Conservation (phyloP, 805 yeast genomes). For the Phaffomyces opuntiae region DNA sequence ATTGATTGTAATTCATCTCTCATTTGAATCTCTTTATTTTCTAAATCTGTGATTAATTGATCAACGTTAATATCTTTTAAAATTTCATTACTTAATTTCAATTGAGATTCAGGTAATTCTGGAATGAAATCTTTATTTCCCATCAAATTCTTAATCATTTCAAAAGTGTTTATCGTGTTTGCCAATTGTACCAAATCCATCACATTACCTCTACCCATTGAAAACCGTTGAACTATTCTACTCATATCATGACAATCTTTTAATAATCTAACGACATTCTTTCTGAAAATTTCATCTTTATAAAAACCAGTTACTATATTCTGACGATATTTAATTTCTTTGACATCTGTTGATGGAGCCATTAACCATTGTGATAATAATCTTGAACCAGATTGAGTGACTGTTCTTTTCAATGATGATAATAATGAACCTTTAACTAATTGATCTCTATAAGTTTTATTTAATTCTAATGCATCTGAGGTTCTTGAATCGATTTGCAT, state of each 20-base stretch:
- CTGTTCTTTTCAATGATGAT: constrained; percentile 64
- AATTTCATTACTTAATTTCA: constrained; percentile 35
- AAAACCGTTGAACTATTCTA: constrained; percentile 51
- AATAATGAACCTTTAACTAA: constrained; percentile 63
- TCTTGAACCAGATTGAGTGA: constrained; percentile 76
- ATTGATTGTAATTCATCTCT: constrained; percentile 4
- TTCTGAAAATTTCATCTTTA: constrained; percentile 24
- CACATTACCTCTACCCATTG: constrained; percentile 41
- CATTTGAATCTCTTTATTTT: constrained; percentile 2
- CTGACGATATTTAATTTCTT: constrained; percentile 52
- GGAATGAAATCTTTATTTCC: constrained; percentile 21
- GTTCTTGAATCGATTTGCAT: constrained; percentile 82
- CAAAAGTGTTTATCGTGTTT: constrained; percentile 30
- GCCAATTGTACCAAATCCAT: constrained; percentile 39
- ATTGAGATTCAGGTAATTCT: constrained; percentile 31
- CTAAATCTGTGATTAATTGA: constrained; percentile 10
- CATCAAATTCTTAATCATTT: constrained; percentile 22
- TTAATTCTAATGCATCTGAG: constrained; percentile 67
- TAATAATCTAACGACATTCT: constrained; percentile 29
- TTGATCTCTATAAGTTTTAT: constrained; percentile 48
- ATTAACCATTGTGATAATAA: constrained; percentile 75
- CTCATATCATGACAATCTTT: constrained; percentile 48
- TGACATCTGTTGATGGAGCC: constrained; percentile 61
- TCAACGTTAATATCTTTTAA: constrained; percentile 34
- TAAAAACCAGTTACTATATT: constrained; percentile 39